These are phyloP conservation scores for Verticillium alfalfae DNA, from an alignment of 2,329 filamentous ascomycete species.

Conservation along the genomic window DNA sequence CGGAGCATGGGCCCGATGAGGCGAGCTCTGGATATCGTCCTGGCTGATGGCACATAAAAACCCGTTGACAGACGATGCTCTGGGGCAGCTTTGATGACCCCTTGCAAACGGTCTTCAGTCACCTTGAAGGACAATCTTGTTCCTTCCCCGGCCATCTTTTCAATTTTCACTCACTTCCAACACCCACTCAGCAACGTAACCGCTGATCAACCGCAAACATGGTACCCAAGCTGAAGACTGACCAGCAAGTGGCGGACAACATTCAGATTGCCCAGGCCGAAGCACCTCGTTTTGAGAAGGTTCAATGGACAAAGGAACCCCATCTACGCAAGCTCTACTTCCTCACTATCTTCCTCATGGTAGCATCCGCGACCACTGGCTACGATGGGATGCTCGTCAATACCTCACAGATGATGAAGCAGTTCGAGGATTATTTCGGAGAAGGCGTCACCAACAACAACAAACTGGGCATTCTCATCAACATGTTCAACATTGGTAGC, in stretches of 20 bases:
- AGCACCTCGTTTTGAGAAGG: conserved; percentile 45
- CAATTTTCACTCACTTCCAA: too few relatives aligned
- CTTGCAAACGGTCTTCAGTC: not conserved
- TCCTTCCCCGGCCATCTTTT: too few relatives aligned
- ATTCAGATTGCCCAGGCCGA: conserved; percentile 34
- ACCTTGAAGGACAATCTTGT: not conserved
- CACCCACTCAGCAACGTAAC: not conserved
- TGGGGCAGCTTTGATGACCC: not conserved
- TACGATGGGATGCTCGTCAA: conserved; percentile 59
- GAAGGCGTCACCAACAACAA: conserved; percentile 29
- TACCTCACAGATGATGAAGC: conserved; percentile 51
- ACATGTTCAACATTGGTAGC: conserved; percentile 47
- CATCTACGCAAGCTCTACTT: conserved; percentile 52
- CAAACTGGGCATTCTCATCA: conserved; percentile 42
- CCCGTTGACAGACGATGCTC: not conserved
- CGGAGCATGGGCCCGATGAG: not conserved
- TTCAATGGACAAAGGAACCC: conserved; percentile 51
- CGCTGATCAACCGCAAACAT: conserved; percentile 3
- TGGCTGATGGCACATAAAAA: not conserved
- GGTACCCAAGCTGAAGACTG: conserved; percentile 8
- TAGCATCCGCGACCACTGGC: conserved; percentile 56
- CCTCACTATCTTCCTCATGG: conserved; percentile 46
- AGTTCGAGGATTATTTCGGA: conserved; percentile 47
- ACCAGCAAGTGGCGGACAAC: conserved; percentile 18
- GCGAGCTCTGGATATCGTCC: not conserved